Conservation (phyloP, 2,329 filamentous ascomycete genomes). For the Eutypa lata region DNA sequence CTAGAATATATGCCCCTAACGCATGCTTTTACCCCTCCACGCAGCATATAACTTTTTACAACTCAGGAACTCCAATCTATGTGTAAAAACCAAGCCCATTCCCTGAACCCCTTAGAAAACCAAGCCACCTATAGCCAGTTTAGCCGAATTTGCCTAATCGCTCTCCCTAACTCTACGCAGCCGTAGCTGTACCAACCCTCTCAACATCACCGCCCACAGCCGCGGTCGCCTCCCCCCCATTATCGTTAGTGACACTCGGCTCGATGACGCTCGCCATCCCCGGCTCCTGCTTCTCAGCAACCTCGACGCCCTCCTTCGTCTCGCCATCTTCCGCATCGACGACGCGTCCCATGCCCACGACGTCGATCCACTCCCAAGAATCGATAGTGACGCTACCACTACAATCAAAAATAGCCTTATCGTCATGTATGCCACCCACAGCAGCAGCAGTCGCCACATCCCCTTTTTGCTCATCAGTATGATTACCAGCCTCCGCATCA, state of each 20-base stretch:
- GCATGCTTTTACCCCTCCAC: not conserved
- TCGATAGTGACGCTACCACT: slow-evolving; percentile 37
- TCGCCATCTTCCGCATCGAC: slow-evolving; percentile 15
- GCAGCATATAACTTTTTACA: not conserved
- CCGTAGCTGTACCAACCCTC: not conserved
- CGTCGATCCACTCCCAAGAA: slow-evolving; percentile 52
- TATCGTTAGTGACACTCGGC: slow-evolving; percentile 14
- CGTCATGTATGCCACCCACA: slow-evolving; percentile 40
- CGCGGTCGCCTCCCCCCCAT: not conserved
- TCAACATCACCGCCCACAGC: not conserved
- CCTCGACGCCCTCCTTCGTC: slow-evolving; percentile 14
- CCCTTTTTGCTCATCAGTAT: slow-evolving; percentile 36
- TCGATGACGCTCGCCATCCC: slow-evolving; percentile 35
- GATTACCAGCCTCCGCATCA: slow-evolving; percentile 28
- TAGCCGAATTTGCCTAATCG: too few relatives aligned
- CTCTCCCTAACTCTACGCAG: not conserved
- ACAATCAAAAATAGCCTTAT: slow-evolving; percentile 49
- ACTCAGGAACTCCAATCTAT: not conserved
- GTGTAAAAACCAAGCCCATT: not conserved
- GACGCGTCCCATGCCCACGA: slow-evolving; percentile 44
- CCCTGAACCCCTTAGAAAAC: not conserved
- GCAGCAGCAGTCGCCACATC: slow-evolving; percentile 12
- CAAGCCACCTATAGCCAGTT: not conserved
- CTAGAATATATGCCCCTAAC: not conserved
- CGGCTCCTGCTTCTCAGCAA: slow-evolving; percentile 25